Percentiles rank a stretch among this genome's conserved stretches.
Conservation (phyloP, 2,329 filamentous ascomycete genomes). For the Pseudogymnoascus sp. region DNA sequence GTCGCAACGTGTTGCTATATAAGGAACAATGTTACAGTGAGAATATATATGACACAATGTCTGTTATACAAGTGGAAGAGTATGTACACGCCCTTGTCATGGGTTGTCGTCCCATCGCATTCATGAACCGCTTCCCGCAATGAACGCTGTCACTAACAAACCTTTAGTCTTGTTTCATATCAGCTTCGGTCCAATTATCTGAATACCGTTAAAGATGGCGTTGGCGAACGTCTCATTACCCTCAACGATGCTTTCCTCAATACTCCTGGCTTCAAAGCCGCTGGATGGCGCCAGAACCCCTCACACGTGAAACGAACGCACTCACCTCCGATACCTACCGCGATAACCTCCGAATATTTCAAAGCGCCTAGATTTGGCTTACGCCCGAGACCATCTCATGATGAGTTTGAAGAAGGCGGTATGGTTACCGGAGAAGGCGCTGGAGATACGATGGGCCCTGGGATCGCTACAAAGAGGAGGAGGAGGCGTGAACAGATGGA, state of each 20-base stretch:
- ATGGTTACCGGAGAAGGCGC: conserved; percentile 61
- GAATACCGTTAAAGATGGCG: conserved; percentile 70
- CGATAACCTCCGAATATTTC: conserved; percentile 76
- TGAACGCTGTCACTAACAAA: neutral
- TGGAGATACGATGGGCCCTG: conserved; percentile 60
- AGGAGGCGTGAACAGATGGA: conserved; percentile 60
- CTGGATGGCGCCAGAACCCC: conserved; percentile 69
- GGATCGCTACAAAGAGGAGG: conserved; percentile 58
- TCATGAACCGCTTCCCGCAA: neutral
- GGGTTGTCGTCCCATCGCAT: neutral
- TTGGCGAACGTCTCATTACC: conserved; percentile 75
- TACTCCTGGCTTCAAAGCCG: conserved; percentile 72
- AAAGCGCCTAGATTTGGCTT: conserved; percentile 59
- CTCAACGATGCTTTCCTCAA: conserved; percentile 74
- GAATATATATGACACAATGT: conserved; percentile 21
- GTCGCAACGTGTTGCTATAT: conserved; percentile 1
- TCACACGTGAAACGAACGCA: conserved; percentile 74
- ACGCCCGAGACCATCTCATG: conserved; percentile 49
- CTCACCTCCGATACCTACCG: conserved; percentile 78
- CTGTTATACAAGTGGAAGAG: conserved; percentile 32
- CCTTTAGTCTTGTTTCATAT: conserved; percentile 65
- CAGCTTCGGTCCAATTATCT: conserved; percentile 75
- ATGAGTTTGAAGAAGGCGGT: conserved; percentile 60
- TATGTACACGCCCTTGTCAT: conserved; percentile 14
- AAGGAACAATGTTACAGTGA: conserved; percentile 5